Base-by-base conservation (phyloP, 371 early-diverging fungal species). In the Mortierella polycephala region DNA sequence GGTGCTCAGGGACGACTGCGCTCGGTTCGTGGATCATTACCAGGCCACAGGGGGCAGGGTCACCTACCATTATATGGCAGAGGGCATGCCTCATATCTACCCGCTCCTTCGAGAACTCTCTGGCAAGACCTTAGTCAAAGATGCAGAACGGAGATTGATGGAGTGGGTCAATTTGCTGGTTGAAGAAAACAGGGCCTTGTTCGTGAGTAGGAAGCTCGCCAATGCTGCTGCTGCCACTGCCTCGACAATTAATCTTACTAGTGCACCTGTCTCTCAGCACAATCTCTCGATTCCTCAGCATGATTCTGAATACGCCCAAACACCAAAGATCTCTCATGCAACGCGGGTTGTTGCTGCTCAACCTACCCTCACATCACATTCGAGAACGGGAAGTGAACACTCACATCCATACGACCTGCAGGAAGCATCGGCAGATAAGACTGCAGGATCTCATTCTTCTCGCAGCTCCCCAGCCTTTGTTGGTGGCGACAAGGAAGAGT, bases 81-180 rank as follows among this genome's bases (percentile, higher is more conserved):
- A 79, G 69, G 79, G 73, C 1, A 67, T 72, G 69, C 73, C 73
- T 41, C 79, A 79, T 46, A 60, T 65, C 20, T 79, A 72, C 52
- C 58, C 69, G 5, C 60, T 79, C 18, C 37, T 79, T 30, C 37
- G 79, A 49, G 79, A 79, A 39, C 46, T 79, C 21, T 39, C 62
- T 16, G 79, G 79, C 52, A 79, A 69, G 64, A 79, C 79, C 0
- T 66, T 69, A 5, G 79, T 79, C 63, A 79, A 79, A 67, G 79
- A 79, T 72, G 69, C 79, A 12, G 79, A 79, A 56, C 56, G 80
- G n/a, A 46, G 80, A 40, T 4, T 79, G 60, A 73, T 79, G 80
- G 80, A 79, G n/a, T 79, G 80, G 80, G 57, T 73, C 57, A 79
- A 79, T 44, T 21, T 79, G 30, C 41, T 79, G 51, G 80, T 73